phyloP scores from a whole-genome alignment of 2,329 filamentous ascomycete genomes.

The Ascosphaera pollenicola region DNA sequence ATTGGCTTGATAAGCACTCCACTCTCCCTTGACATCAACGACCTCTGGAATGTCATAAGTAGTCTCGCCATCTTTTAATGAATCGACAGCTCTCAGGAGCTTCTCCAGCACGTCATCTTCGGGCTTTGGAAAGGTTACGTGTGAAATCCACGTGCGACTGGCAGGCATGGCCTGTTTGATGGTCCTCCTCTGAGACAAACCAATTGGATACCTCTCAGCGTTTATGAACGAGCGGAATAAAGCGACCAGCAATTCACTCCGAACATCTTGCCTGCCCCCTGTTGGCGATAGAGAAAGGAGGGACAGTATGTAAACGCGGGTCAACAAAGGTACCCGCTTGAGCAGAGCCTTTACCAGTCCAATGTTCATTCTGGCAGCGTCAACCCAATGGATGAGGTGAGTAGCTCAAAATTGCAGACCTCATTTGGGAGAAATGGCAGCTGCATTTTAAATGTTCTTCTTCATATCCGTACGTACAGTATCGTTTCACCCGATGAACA shows the following conservation, averaged over 20 bases:
- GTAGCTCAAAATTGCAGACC: background rate
- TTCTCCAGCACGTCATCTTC: constrained; percentile 22
- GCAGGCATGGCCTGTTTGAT: background rate
- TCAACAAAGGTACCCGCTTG: constrained; percentile 18
- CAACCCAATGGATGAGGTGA: background rate
- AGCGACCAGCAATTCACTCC: constrained; percentile 48
- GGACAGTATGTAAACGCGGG: constrained; percentile 21
- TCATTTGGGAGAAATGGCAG: too few species aligned
- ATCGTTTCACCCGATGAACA: too few species aligned
- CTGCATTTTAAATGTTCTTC: too few species aligned
- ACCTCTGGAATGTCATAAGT: constrained; percentile 17
- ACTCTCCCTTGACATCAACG: constrained; percentile 20
- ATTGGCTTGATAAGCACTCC: constrained; percentile 22
- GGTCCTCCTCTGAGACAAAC: constrained; percentile 36
- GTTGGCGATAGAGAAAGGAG: constrained; percentile 43
- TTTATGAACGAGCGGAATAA: constrained; percentile 45
- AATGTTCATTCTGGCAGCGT: background rate
- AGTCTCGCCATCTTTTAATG: constrained; percentile 17
- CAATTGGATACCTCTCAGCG: constrained; percentile 27
- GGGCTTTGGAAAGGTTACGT: constrained; percentile 39
- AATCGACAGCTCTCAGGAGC: constrained; percentile 17
- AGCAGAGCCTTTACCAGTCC: constrained; percentile 15
- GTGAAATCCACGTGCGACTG: constrained; percentile 57
- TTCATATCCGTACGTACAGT: too few species aligned
- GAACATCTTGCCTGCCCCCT: constrained; percentile 56